Base-by-base conservation (phyloP, 2,329 filamentous ascomycete genomes). In the Colletotrichum aenigma region DNA sequence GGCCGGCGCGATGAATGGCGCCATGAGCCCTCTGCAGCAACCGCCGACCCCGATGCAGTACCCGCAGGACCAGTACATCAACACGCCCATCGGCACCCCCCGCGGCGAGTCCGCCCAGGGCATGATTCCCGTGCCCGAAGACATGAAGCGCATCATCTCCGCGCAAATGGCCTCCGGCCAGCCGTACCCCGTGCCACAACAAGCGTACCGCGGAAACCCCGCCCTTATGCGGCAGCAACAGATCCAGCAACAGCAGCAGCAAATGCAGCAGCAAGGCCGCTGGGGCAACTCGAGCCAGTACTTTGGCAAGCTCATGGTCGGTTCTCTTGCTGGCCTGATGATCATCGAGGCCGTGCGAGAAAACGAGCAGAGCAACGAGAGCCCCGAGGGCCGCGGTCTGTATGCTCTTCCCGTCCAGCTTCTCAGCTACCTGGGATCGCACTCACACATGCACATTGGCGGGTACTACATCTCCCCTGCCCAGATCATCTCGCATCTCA, bases 261-360 rank as follows among this genome's bases (percentile, higher is more conserved):
- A 88, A 71, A 84, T 88, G 38, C 87, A 87, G 78, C 88, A 90
- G 77, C 85, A 87, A 75, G 86, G 86, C 70, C 85, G 88, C 43
- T 93, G 91, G 91, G 87, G 87, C 67, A 88, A 87, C 75, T 84
- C 87, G 7, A 87, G 84, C 15, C 90, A 89, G 2, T 93, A 92
- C 76, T 89, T 91, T 74, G 91, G 91, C 67, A 98, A 97, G 85
- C 89, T 98, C 78, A 97, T 98, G 95, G 93, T 98, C 7, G 96
- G 96, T 56, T 96, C 96, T 21, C 90, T 98, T 75, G 96, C 96
- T 28, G 96, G 95, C 16, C 88, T 98, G 21, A 98, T 98, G 96
- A 90, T 98, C 38, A 86, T 98, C 79, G 96, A 98, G 85, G 95
- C 95, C 2, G 88, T 96, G 71, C 89, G 89, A 43, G 91, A 94